A percentile compares a stretch with the other conserved stretches of the same genome.
Conservation (phyloP, 495 filamentous ascomycete species). For the Aspergillus conjunctus region DNA sequence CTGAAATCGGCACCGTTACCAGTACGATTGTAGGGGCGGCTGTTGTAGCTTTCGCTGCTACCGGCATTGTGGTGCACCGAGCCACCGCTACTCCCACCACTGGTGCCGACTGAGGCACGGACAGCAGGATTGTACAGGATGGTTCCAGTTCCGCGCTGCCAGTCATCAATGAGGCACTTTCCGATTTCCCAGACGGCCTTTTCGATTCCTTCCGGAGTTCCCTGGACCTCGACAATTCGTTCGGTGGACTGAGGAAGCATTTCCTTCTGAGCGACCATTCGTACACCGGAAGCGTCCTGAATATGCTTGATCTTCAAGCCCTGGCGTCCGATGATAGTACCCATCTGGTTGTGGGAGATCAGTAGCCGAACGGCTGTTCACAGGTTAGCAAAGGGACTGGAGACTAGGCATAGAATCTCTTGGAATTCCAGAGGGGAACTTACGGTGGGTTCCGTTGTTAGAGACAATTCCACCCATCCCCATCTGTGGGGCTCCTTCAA, state of each 20-base stretch:
- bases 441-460: slow-evolving; percentile 90
- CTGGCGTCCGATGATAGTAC: slow-evolving; percentile 95
- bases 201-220: slow-evolving; percentile 89
- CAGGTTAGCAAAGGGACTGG: slow-evolving; percentile 32
- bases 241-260: slow-evolving; percentile 99
- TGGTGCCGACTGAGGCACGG: slow-evolving; percentile 61
- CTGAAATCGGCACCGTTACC: slow-evolving; percentile 98
- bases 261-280: slow-evolving; percentile 99
- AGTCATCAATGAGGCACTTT: slow-evolving; percentile 97
- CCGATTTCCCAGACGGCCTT: slow-evolving; percentile 98
- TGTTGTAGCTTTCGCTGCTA: slow-evolving; percentile 55
- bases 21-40: slow-evolving; percentile 84
- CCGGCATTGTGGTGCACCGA: slow-evolving; percentile 36
- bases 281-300: slow-evolving; percentile 92
- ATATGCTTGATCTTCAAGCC: slow-evolving; percentile 99
- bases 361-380: slow-evolving; percentile 85
- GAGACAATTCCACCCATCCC: slow-evolving; percentile 89
- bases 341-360: slow-evolving; percentile 99
- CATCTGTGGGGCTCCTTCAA: slow-evolving; percentile 91
- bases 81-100: slow-evolving; percentile 27
- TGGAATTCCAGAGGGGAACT: slow-evolving; percentile 39
- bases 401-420: not conserved
- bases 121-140: slow-evolving; percentile 96
- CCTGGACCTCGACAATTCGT: slow-evolving; percentile 94
- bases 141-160: slow-evolving; percentile 93